Conservation (phyloP, 352 stramenopile genomes). For the Phytophthora crassamura region DNA sequence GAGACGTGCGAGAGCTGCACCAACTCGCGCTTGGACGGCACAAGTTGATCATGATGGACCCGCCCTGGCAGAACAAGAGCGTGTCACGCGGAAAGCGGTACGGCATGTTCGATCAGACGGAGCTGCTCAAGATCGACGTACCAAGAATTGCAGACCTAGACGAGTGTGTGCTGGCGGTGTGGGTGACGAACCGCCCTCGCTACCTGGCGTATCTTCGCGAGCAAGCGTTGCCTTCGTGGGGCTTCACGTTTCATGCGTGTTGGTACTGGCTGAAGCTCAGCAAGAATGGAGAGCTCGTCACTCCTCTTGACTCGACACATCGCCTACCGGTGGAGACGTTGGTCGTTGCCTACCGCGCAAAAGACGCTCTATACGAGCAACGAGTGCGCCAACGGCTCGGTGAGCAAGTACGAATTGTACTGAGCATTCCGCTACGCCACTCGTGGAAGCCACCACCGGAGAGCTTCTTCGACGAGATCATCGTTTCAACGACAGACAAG, state of each 20-base stretch:
- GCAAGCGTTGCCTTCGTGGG: slow-evolving; percentile 60
- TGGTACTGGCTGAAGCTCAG: slow-evolving; percentile 85
- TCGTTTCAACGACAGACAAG: slow-evolving; percentile 1
- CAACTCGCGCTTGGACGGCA: slow-evolving; percentile 27
- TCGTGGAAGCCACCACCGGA: slow-evolving; percentile 82
- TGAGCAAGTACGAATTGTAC: slow-evolving; percentile 42
- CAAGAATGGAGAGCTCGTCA: slow-evolving; percentile 60
- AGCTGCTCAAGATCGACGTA: slow-evolving; percentile 58
- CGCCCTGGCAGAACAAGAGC: slow-evolving; percentile 84
- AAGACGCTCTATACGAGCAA: slow-evolving; percentile 11
- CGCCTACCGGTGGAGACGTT: slow-evolving; percentile 74
- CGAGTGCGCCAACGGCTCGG: slow-evolving; percentile 43
- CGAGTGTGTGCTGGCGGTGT: slow-evolving; percentile 68
- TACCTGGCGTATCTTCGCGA: slow-evolving; percentile 70
- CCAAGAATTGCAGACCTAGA: slow-evolving; percentile 36
- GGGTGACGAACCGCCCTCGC: slow-evolving; percentile 75
- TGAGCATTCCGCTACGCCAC: slow-evolving; percentile 75
- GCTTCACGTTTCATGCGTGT: slow-evolving; percentile 61
- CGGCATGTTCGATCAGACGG: slow-evolving; percentile 63
- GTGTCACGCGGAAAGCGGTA: slow-evolving; percentile 64
- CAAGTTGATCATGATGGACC: slow-evolving; percentile 67
- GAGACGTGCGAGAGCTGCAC: slow-evolving; percentile 35
- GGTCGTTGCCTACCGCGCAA: slow-evolving; percentile 58
- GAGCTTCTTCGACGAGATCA: slow-evolving; percentile 49
- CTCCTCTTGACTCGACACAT: slow-evolving; percentile 65